These are phyloP conservation scores for Oryza glaberrima DNA, from an alignment of 176 grass and related monocot genomes.

Conservation along the genomic window DNA sequence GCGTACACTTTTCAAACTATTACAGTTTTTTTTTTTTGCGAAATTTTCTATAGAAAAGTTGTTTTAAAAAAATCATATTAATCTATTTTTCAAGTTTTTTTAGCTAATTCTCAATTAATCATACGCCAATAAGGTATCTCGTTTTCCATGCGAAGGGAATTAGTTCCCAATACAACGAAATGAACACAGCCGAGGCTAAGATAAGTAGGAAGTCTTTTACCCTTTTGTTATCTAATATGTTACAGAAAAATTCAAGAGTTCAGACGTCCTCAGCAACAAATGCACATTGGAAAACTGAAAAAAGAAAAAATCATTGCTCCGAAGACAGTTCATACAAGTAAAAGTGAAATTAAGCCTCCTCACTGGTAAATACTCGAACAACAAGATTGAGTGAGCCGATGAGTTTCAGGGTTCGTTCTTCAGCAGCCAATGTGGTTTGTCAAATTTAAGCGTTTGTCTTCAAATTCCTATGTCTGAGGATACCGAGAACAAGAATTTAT, in stretches of 20 bases:
- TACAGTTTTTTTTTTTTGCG: too few species aligned
- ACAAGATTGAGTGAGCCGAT: not conserved
- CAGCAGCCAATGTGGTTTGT: constrained; percentile 7
- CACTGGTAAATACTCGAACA: constrained; percentile 20
- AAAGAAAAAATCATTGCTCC: not conserved
- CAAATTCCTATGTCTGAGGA: not conserved
- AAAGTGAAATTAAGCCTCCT: constrained; percentile 13
- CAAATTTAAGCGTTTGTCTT: constrained; percentile 4
- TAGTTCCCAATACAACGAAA: too few species aligned
- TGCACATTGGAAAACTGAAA: not conserved
- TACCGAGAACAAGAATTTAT: constrained; percentile 5
- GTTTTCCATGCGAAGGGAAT: too few species aligned
- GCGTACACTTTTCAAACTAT: too few species aligned
- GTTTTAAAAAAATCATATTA: too few species aligned
- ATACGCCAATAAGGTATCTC: too few species aligned
- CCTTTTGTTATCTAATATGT: not conserved
- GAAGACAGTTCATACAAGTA: constrained; percentile 23
- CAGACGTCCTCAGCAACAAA: not conserved
- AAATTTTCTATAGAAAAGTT: too few species aligned
- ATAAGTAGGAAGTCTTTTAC: not conserved
- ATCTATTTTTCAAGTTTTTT: too few species aligned
- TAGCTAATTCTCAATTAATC: too few species aligned
- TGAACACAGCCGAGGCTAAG: too few species aligned
- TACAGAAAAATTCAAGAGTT: constrained; percentile 8
- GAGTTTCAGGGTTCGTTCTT: constrained; percentile 18